These are phyloP conservation scores for Venturia oleaginea DNA, from an alignment of 2,329 filamentous ascomycete species.

Conservation along the genomic window DNA sequence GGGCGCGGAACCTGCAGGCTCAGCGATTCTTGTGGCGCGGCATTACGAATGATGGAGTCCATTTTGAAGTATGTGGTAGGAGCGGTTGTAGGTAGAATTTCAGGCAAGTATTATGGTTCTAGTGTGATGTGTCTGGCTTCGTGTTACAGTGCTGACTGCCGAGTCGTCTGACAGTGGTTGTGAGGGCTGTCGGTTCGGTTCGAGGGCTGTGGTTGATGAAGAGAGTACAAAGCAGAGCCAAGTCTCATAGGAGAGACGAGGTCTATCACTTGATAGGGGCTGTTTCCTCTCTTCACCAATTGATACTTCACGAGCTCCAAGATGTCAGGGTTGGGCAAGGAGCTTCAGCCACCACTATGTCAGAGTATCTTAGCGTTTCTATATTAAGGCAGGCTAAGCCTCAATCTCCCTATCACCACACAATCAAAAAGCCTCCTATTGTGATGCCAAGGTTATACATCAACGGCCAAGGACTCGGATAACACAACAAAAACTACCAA, in stretches of 20 bases:
- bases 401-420: background rate
- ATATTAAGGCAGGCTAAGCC: background rate
- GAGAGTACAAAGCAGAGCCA: background rate
- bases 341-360: background rate
- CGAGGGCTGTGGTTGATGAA: background rate
- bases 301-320: background rate
- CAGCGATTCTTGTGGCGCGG: background rate
- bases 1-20: background rate
- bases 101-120: background rate
- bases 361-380: background rate
- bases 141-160: background rate
- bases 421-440: background rate
- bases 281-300: background rate
- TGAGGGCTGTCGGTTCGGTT: background rate
- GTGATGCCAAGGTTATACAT: too few relatives aligned
- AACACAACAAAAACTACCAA: slow-evolving; percentile 21
- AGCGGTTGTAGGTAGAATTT: background rate
- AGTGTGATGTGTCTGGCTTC: background rate
- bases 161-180: background rate
- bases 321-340: background rate
- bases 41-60: background rate
- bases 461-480: too few relatives aligned
- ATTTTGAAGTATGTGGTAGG: background rate
- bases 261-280: background rate
- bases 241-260: background rate